These are phyloP conservation scores for Moricandia arvensis DNA, from an alignment of 345 rosid genomes.

Conservation along the genomic window DNA sequence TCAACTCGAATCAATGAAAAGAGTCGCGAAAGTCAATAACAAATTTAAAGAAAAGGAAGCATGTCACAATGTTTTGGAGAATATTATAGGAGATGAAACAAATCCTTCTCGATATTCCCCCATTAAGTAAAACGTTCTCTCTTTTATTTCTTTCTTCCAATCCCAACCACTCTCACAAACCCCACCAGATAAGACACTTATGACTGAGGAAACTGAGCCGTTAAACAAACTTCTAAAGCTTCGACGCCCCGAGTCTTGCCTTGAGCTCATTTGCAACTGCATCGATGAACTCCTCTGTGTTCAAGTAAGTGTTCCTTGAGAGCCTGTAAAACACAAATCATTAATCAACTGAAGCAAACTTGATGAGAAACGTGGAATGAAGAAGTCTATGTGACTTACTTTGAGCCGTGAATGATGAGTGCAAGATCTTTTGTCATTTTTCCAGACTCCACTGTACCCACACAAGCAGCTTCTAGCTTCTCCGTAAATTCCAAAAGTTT, in stretches of 20 bases:
- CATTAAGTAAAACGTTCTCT: background rate
- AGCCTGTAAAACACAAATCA: slow-evolving; percentile 45
- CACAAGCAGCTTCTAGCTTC: slow-evolving; percentile 93
- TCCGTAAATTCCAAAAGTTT: slow-evolving; percentile 74
- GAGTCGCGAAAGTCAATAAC: background rate
- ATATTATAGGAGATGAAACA: slow-evolving; percentile 12
- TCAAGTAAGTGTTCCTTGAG: slow-evolving; percentile 68
- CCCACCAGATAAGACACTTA: no score
- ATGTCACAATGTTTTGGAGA: slow-evolving; percentile 3
- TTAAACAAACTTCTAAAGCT: slow-evolving; percentile 30
- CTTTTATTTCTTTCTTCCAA: slow-evolving; percentile 12
- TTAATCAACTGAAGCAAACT: background rate
- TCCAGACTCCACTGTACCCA: slow-evolving; percentile 85
- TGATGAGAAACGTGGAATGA: background rate
- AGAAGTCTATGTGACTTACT: slow-evolving; percentile 37
- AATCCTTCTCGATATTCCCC: slow-evolving; percentile 22
- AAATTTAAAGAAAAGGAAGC: background rate
- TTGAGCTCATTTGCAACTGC: slow-evolving; percentile 80
- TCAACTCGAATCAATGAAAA: background rate
- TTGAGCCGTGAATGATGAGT: slow-evolving; percentile 77
- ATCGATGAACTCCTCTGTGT: slow-evolving; percentile 95
- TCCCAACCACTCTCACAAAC: slow-evolving; percentile 8
- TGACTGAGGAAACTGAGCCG: no score
- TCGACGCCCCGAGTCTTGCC: slow-evolving; percentile 46
- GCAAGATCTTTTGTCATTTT: slow-evolving; percentile 99